Evolutionary conservation across 495 filamentous ascomycete species (phyloP).

Genomic region (Wilcoxina mikolae): DNA sequence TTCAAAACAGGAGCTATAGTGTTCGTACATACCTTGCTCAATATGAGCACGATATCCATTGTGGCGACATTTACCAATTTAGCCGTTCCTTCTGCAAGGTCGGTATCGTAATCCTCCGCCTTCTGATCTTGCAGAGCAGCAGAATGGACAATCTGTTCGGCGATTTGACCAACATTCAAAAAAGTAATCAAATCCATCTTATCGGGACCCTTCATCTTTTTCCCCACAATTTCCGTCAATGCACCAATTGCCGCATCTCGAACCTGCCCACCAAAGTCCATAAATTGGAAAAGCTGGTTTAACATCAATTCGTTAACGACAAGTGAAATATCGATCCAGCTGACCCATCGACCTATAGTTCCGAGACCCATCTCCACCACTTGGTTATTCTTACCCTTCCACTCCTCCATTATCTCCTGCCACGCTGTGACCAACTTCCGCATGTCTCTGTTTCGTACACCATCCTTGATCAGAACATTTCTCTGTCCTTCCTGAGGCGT

Average conservation of each 20-base stretch:
- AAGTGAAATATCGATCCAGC: conserved; percentile 91
- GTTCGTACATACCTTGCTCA: conserved; percentile 35
- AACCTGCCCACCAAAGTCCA: conserved; percentile 56
- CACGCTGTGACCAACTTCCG: conserved; percentile 72
- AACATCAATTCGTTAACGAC: conserved; percentile 80
- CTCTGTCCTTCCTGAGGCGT: conserved; percentile 58
- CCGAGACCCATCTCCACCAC: conserved; percentile 77
- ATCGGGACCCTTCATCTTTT: conserved; percentile 89
- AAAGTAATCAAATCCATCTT: conserved; percentile 89
- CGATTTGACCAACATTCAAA: conserved; percentile 67
- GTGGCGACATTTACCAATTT: conserved; percentile 89
- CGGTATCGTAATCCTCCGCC: conserved; percentile 76
- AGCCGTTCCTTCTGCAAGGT: conserved; percentile 84
- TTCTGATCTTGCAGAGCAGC: conserved; percentile 61
- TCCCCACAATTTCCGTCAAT: conserved; percentile 86
- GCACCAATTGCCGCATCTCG: conserved; percentile 79
- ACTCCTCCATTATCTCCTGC: conserved; percentile 76
- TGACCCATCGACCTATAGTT: conserved; percentile 84
- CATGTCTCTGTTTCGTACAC: conserved; percentile 70
- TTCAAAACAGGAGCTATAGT: background rate
- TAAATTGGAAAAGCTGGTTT: conserved; percentile 63
- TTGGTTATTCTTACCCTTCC: conserved; percentile 54
- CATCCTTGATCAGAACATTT: conserved; percentile 74
- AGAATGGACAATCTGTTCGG: conserved; percentile 65
- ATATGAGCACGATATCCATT: conserved; percentile 65